Evolutionary conservation across 176 grass and related monocot genomes (phyloP).

Genomic region (Tillandsia fasciculata): DNA sequence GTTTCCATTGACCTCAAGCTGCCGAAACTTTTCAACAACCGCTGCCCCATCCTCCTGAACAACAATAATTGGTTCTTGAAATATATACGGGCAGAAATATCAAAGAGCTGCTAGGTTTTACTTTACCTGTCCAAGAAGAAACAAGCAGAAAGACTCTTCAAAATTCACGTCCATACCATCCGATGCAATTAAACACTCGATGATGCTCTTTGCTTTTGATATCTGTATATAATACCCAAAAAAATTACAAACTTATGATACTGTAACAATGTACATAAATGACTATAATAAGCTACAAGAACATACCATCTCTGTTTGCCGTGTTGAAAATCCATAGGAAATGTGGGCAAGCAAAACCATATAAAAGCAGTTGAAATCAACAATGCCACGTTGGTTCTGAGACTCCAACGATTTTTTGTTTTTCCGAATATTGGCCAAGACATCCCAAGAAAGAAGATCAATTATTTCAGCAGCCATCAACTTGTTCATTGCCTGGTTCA

Average conservation of each 20-base stretch:
- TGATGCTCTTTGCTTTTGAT: conserved; percentile 78
- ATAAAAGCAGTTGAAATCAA: conserved; percentile 86
- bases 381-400: conserved; percentile 67
- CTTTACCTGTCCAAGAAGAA: conserved; percentile 91
- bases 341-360: conserved; percentile 64
- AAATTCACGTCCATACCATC: conserved; percentile 75
- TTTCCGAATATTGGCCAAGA: conserved; percentile 64
- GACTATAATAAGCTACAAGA: conserved; percentile 5
- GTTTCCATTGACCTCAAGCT: conserved; percentile 59
- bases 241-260: conserved; percentile 9
- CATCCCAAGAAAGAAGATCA: conserved; percentile 85
- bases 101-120: conserved; percentile 13
- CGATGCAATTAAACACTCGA: conserved; percentile 70
- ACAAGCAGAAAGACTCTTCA: conserved; percentile 77
- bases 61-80: conserved; percentile 21
- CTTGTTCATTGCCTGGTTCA: conserved; percentile 63
- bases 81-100: conserved; percentile 20
- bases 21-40: conserved; percentile 75
- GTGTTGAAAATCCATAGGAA: conserved; percentile 72
- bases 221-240: conserved; percentile 40
- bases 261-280: not conserved
- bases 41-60: conserved; percentile 51
- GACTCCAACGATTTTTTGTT: conserved; percentile 85
- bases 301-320: conserved; percentile 72
- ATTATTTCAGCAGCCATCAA: conserved; percentile 79